These are phyloP conservation scores for Suillus discolor DNA, from an alignment of 768 basidiomycete species.

Conservation along the genomic window DNA sequence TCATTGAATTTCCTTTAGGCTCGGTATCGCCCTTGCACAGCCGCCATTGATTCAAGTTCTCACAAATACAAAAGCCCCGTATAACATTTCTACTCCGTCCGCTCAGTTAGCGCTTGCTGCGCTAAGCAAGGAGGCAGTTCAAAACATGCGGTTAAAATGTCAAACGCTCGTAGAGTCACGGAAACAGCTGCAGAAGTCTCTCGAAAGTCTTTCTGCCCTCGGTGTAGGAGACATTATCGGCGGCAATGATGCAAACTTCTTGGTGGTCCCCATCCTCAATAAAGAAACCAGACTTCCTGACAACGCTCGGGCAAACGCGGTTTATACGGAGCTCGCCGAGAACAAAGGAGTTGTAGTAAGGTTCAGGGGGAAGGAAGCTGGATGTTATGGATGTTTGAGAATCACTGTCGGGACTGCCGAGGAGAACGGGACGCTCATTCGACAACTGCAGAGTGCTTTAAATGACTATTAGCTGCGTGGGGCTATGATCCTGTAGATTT, in stretches of 20 bases:
- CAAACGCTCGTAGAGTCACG: constrained; percentile 62
- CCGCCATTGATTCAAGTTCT: constrained; percentile 90
- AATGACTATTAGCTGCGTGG: constrained; percentile 18
- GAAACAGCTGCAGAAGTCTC: constrained; percentile 46
- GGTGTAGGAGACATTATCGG: constrained; percentile 76
- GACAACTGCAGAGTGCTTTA: constrained; percentile 55
- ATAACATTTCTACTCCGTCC: constrained; percentile 92
- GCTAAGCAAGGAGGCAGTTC: constrained; percentile 64
- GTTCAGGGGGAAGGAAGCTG: constrained; percentile 82
- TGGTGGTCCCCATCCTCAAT: constrained; percentile 76
- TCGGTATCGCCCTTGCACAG: constrained; percentile 89
- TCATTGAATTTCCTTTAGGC: constrained; percentile 42
- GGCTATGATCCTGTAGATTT: background rate
- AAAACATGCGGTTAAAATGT: constrained; percentile 67
- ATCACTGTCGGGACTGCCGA: constrained; percentile 86
- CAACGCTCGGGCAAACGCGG: constrained; percentile 56
- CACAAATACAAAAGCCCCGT: constrained; percentile 95
- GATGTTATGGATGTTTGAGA: constrained; percentile 85
- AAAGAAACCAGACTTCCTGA: constrained; percentile 45
- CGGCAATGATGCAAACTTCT: constrained; percentile 87
- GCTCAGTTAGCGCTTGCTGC: constrained; percentile 82
- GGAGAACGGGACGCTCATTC: constrained; percentile 69
- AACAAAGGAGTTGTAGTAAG: constrained; percentile 86
- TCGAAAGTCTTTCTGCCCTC: constrained; percentile 48
- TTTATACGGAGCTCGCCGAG: constrained; percentile 87